Percentiles rank a stretch among this genome's conserved stretches.
phyloP scores from a whole-genome alignment of 2,329 filamentous ascomycete species.

The Aspergillus novofumigatus region DNA sequence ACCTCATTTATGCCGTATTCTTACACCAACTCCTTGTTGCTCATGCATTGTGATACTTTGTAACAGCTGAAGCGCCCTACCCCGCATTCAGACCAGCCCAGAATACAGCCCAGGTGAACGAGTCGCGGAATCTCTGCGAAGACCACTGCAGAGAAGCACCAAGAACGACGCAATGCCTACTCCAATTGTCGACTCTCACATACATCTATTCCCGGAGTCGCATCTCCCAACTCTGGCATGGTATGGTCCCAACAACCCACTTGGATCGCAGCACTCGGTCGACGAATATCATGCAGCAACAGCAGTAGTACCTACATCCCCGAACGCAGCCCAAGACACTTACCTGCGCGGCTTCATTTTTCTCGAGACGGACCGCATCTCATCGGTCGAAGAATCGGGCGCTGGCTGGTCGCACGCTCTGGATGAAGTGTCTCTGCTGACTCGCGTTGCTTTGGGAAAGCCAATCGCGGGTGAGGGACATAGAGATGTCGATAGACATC shows the following conservation, averaged over 20 bases:
- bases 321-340: constrained; percentile 25
- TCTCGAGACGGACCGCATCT: constrained; percentile 74
- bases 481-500: constrained; percentile 44
- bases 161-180: constrained; percentile 19
- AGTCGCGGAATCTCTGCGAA: neutral
- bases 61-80: no score
- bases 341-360: constrained; percentile 70
- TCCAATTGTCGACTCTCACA: constrained; percentile 79
- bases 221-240: constrained; percentile 67
- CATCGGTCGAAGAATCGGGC: constrained; percentile 49
- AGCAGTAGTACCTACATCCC: constrained; percentile 25
- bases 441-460: constrained; percentile 60
- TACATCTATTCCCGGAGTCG: constrained; percentile 75
- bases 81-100: neutral
- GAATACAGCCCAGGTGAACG: neutral
- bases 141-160: neutral
- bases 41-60: neutral
- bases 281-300: constrained; percentile 56
- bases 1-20: neutral
- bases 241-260: constrained; percentile 57
- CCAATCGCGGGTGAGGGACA: constrained; percentile 59
- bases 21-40: neutral
- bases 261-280: constrained; percentile 62
- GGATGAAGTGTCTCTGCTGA: constrained; percentile 66
- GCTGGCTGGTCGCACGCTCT: constrained; percentile 65